phyloP scores from a whole-genome alignment of 345 rosid species.

The Bruguiera gymnorhiza region DNA sequence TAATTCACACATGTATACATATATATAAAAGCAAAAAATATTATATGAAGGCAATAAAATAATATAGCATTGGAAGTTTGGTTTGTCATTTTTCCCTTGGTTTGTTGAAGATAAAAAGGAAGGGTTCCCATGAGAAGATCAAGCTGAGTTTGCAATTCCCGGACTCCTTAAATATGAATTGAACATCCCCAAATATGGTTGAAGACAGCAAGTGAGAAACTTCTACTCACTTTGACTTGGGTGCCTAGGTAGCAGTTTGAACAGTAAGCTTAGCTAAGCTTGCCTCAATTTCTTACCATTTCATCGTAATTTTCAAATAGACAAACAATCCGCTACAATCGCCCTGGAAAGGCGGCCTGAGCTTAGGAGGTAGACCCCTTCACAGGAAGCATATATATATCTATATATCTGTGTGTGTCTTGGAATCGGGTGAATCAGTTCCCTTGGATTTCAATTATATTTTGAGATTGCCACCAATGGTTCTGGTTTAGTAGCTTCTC shows the following conservation, averaged over 20 bases:
- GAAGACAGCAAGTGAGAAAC: constrained; percentile 14
- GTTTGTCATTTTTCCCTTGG: constrained; percentile 44
- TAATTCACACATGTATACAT: constrained; percentile 1
- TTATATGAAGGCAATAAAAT: constrained; percentile 6
- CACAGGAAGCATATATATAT: constrained; percentile 29
- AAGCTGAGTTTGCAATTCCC: constrained; percentile 17
- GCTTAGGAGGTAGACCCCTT: constrained; percentile 33
- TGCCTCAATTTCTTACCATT: background rate
- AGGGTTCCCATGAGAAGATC: constrained; percentile 9
- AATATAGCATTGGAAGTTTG: constrained; percentile 28
- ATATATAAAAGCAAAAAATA: background rate
- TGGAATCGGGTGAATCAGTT: constrained; percentile 16
- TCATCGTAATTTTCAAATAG: constrained; percentile 21
- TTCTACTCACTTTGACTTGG: constrained; percentile 13
- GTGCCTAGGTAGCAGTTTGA: background rate
- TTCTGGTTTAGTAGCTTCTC: constrained; percentile 1
- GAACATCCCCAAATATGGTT: constrained; percentile 17
- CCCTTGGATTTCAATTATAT: constrained; percentile 6
- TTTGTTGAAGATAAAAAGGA: constrained; percentile 16
- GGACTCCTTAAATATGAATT: constrained; percentile 30
- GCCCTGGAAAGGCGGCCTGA: constrained; percentile 36
- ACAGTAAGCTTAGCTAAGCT: constrained; percentile 3
- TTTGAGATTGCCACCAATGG: background rate
- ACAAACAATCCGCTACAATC: constrained; percentile 20
- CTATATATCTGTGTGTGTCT: background rate